A percentile compares a stretch with the other conserved stretches of the same genome.
These are phyloP conservation scores for Phylloporus sp. DNA, from an alignment of 768 basidiomycete genomes.

Conservation along the genomic window DNA sequence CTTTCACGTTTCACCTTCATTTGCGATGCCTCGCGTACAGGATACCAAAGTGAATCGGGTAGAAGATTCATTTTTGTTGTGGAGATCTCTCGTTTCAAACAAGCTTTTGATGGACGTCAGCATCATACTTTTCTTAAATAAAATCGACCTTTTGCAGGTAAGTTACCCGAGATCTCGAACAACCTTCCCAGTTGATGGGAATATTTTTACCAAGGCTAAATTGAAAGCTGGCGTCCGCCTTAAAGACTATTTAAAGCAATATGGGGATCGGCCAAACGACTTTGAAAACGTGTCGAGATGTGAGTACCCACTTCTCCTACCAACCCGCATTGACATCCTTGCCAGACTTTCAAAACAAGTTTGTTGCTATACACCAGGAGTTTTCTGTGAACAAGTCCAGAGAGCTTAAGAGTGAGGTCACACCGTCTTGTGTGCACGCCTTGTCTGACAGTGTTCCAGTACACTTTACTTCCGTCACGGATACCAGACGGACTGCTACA, in stretches of 20 bases:
- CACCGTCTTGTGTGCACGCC: background rate
- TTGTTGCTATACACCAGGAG: conserved; percentile 62
- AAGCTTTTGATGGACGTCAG: conserved; percentile 68
- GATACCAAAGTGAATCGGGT: conserved; percentile 70
- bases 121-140: conserved; percentile 79
- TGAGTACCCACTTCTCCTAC: conserved; percentile 31
- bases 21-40: conserved; percentile 32
- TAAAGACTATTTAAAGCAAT: conserved; percentile 62
- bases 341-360: conserved; percentile 70
- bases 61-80: conserved; percentile 73
- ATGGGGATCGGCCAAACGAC: conserved; percentile 74
- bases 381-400: conserved; percentile 66
- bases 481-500: conserved; percentile 64
- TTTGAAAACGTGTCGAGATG: conserved; percentile 73
- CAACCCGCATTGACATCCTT: conserved; percentile 4
- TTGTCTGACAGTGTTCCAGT: conserved; percentile 39
- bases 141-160: conserved; percentile 72
- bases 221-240: conserved; percentile 71
- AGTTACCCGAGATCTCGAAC: conserved; percentile 3
- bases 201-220: conserved; percentile 46
- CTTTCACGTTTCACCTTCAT: conserved; percentile 3
- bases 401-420: conserved; percentile 61
- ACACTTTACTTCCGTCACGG: conserved; percentile 78
- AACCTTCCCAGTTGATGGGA: background rate
- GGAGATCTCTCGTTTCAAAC: conserved; percentile 70